Evolutionary conservation across 345 rosid genomes (phyloP).

Genomic region (Arabis hirsuta): DNA sequence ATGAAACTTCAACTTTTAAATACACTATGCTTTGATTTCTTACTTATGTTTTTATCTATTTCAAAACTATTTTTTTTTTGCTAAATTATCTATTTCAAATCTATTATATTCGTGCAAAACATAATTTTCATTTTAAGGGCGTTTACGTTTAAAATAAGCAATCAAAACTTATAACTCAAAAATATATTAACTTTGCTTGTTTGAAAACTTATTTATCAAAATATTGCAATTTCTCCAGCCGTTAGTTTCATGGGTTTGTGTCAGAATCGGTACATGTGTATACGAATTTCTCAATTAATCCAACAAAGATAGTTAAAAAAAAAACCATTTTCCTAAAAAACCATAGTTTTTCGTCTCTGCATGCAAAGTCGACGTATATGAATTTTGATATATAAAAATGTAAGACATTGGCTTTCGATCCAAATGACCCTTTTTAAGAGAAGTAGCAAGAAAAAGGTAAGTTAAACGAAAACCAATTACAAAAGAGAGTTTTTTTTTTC

Average conservation of each 20-base stretch:
- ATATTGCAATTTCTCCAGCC: background rate
- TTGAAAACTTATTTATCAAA: background rate
- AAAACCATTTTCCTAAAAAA: slow-evolving; percentile 8
- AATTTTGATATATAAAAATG: slow-evolving; percentile 9
- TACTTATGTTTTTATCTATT: background rate
- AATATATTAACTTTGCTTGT: no score
- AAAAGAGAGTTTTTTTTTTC: background rate
- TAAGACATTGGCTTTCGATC: slow-evolving; percentile 41
- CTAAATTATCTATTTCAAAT: background rate
- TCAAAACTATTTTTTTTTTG: no score
- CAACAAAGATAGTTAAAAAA: background rate
- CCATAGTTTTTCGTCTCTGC: slow-evolving; percentile 23
- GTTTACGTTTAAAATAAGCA: no score
- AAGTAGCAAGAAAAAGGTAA: slow-evolving; percentile 24
- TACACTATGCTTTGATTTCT: background rate
- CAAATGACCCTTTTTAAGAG: slow-evolving; percentile 26
- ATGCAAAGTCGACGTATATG: slow-evolving; percentile 40
- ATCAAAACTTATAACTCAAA: no score
- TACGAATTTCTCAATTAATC: slow-evolving; percentile 8
- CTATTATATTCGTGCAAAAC: background rate
- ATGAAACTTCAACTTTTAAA: background rate
- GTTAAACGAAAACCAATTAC: slow-evolving; percentile 22
- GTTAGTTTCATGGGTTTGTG: slow-evolving; percentile 33
- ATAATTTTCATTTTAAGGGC: background rate
- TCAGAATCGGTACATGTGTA: slow-evolving; percentile 24